A percentile compares a stretch with the other conserved stretches of the same genome.
Evolutionary conservation across 306 rosid genomes (phyloP).

Genomic region (Vigna unguiculata): DNA sequence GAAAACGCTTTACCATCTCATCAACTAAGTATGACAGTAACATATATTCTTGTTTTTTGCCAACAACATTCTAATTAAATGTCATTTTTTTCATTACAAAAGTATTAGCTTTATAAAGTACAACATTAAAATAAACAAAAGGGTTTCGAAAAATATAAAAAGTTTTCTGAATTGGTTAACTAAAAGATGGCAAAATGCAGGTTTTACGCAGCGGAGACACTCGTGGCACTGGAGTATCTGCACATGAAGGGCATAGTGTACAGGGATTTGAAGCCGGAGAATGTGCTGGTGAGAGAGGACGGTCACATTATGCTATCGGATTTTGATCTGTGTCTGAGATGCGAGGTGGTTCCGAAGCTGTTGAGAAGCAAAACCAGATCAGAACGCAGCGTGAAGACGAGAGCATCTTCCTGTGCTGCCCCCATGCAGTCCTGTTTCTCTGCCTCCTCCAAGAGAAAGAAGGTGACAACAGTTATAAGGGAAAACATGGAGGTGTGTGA

Average conservation of each 20-base stretch:
- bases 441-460: not conserved
- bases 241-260: conserved; percentile 14
- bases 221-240: not conserved
- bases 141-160: too few species aligned
- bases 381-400: not conserved
- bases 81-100: too few species aligned
- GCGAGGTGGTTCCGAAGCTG: conserved; percentile 1
- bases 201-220: conserved; percentile 3
- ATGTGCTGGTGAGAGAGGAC: conserved; percentile 4
- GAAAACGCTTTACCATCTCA: not conserved
- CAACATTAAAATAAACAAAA: too few species aligned
- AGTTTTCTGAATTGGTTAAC: not conserved
- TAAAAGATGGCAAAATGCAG: not conserved
- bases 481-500: not conserved
- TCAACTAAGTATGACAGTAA: not conserved
- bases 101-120: too few species aligned
- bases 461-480: not conserved
- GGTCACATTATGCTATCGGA: conserved; percentile 3
- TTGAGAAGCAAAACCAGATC: conserved; percentile 12
- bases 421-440: not conserved
- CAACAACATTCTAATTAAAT: too few species aligned
- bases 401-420: not conserved
- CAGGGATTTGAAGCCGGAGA: conserved; percentile 14
- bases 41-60: not conserved
- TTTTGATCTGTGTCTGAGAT: conserved; percentile 13